Base-by-base conservation (phyloP, 495 filamentous ascomycete species). In the Lasiosphaeria miniovina region DNA sequence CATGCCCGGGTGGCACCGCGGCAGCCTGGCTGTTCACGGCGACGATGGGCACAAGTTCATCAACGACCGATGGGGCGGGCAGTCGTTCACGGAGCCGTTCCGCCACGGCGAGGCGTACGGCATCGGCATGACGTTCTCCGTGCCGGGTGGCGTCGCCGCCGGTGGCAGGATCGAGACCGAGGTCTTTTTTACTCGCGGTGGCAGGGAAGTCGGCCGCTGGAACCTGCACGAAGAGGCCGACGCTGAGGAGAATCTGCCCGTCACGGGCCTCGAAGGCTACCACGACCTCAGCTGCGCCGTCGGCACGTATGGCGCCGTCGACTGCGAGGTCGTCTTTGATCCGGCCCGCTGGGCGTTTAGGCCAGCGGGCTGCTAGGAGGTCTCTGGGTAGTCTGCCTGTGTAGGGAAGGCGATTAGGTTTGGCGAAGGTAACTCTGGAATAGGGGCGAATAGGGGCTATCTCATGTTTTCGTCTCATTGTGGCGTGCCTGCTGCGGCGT, bases 1-100 rank as follows among this genome's bases (percentile, higher is more conserved):
- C 46, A 82, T 94, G 57, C 93, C 93, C 0, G 93, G 93, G 3
- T 97, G 93, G 93, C 87, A 98, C 68, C 78, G 93, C 35, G 92
- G 84, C 2, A 89, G 86, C 49, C 67, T 96, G n/a, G 93, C 82
- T 6, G 86, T 97, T 10, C 94, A 96, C 65, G 88, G 89, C 3
- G 93, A 98, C 69, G 93, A 98, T 71, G 93, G 93, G 10, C 85
- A 89, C 64, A 81, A 84, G 63, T 98, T 90, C 70, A 80, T 94
- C 60, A 95, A 96, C 75, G 90, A 97, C 67, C 82, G 83, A 1
- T 91, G 81, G 78, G 93, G 93, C 31, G 93, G 93, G 3, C 85
- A 83, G 61, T 79, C 86, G 56, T 96, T 97, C 68, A 75, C 80
- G 9, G 14, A 57, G 36, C 76, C 79, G 12, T 84, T 83, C 57